Evolutionary conservation across 2,329 filamentous ascomycete genomes (phyloP).

Genomic region (Lachnellula suecica): DNA sequence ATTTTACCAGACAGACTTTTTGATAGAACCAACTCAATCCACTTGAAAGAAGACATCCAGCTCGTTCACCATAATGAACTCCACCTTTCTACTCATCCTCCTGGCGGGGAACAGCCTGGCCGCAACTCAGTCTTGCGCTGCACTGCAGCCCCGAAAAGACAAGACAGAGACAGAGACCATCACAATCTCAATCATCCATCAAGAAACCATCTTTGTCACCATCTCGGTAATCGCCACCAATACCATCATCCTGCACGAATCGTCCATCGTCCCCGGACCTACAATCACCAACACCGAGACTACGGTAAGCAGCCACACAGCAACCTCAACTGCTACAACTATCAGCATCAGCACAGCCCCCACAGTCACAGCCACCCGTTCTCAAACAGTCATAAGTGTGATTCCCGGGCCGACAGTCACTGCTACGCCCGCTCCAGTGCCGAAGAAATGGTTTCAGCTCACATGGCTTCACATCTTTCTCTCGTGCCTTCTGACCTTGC

Average conservation of each 20-base stretch:
- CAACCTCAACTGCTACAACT: background rate
- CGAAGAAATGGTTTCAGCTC: background rate
- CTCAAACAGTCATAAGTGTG: no score
- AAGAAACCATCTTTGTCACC: no score
- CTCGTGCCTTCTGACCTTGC: background rate
- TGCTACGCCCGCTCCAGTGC: background rate
- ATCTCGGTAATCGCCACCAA: no score
- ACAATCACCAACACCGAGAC: background rate
- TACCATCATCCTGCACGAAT: no score
- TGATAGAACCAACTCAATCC: no score
- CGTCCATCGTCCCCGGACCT: background rate
- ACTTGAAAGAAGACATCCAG: no score
- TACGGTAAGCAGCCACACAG: background rate
- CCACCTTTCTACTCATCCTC: background rate
- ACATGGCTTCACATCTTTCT: background rate
- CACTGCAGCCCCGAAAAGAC: background rate
- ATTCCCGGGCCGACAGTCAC: background rate
- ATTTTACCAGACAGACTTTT: no score
- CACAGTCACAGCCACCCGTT: background rate
- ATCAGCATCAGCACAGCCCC: background rate
- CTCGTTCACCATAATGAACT: no score
- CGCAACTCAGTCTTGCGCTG: background rate
- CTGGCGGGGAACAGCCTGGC: background rate
- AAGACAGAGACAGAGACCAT: background rate
- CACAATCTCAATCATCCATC: background rate